Evolutionary conservation across 768 basidiomycete species (phyloP), one percentile per base, ranked within the genome.

Genomic region (Serendipita vermifera): DNA sequence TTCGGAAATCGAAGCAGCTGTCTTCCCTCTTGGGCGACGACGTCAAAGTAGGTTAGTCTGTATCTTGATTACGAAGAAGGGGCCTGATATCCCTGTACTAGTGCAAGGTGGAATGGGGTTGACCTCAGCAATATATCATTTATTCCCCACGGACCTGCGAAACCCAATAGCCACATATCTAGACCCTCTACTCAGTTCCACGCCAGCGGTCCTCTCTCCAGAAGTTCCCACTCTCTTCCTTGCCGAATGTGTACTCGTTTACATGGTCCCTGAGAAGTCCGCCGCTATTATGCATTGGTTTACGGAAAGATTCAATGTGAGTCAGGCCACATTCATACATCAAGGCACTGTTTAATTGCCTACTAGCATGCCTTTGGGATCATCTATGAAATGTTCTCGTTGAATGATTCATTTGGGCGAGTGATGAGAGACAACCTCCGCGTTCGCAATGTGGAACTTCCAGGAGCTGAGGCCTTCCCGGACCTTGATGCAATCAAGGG

Each of bases 241-340:
- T 6, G 91, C 89, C 59, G 94, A 98, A 74, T 98, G 94, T 62
- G 87, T 97, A 15, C 76, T 96, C 55, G 90, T 81, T 13, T 97
- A 99, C 69, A 86, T 97, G 76, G 63, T 71, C 0, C 81, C 87
- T 0, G 64, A 69, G 2, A 71, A 74, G 2, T 83, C 83, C 1
- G 72, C 76, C 27, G 71, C 70, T 0, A 64, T 96, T 11, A 70
- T 96, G 1, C 67, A 71, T 33, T 93, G 87, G 86, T 91, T 93
- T 64, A 72, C 77, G 2, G 71, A 77, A 56, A 74, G 74, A 57
- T 81, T 79, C 63, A 40, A 27, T 6, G 38, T 51, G n/a, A 15
- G n/a, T n/a, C n/a, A n/a, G 46, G 9, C 20, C 9, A 9, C 31
- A 29, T 11, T 65, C 70, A 1, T 59, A 62, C 40, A 61, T 53